Conservation (phyloP, 768 basidiomycete genomes). For the Termitomyces sp. region DNA sequence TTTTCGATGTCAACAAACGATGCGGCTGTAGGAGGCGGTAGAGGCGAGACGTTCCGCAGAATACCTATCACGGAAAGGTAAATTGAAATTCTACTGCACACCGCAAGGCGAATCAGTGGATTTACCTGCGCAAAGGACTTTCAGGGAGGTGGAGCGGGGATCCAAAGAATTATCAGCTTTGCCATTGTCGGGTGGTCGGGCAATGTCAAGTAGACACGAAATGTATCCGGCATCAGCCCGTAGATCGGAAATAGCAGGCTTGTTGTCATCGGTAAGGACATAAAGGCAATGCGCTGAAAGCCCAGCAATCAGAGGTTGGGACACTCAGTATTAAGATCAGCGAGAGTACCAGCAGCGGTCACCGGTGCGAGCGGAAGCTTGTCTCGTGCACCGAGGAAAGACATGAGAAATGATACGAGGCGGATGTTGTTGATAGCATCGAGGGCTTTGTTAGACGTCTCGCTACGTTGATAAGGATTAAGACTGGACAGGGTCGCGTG, state of each 20-base stretch:
- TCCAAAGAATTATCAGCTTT: conserved; percentile 39
- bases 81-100: background rate
- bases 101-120: background rate
- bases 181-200: conserved; percentile 32
- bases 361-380: conserved; percentile 68
- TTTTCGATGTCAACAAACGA: conserved; percentile 65
- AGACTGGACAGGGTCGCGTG: background rate
- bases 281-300: conserved; percentile 82
- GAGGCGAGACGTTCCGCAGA: conserved; percentile 68
- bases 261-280: conserved; percentile 89
- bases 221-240: conserved; percentile 55
- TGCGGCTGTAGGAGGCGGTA: conserved; percentile 60
- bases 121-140: conserved; percentile 67
- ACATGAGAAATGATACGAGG: conserved; percentile 80
- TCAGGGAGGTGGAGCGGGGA: conserved; percentile 46
- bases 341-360: conserved; percentile 66
- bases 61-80: conserved; percentile 46
- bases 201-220: conserved; percentile 60
- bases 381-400: conserved; percentile 73
- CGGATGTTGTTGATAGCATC: conserved; percentile 78
- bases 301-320: background rate
- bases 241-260: conserved; percentile 62
- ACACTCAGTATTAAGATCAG: background rate
- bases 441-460: conserved; percentile 91
- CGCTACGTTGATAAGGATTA: conserved; percentile 41